Evolutionary conservation across 2,329 filamentous ascomycete genomes (phyloP).

Genomic region (Pestalotiopsis sp.): DNA sequence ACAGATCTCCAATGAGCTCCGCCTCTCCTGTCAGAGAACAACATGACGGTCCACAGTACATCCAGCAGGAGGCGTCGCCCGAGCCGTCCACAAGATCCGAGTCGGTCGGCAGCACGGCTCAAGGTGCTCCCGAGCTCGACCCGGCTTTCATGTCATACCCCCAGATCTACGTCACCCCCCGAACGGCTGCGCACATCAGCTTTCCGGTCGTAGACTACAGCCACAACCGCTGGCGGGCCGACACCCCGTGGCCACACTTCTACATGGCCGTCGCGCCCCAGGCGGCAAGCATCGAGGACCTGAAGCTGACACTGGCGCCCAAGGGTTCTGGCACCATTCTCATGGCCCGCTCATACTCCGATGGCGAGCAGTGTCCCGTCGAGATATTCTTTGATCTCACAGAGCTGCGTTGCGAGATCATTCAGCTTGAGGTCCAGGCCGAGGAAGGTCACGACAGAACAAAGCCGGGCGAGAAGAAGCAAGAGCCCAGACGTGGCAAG

Average conservation of each 20-base stretch:
- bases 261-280: conserved; percentile 10
- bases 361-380: neutral
- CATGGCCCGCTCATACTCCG: neutral
- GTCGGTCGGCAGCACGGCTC: no score
- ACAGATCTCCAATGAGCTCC: no score
- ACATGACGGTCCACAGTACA: neutral
- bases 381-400: neutral
- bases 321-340: conserved; percentile 6
- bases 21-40: no score
- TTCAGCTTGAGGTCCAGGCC: conserved; percentile 7
- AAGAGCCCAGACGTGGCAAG: neutral
- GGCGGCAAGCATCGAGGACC: neutral
- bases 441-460: neutral
- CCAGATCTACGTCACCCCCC: conserved; percentile 25
- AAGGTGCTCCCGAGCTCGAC: neutral
- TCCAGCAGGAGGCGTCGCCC: neutral
- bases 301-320: neutral
- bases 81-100: neutral
- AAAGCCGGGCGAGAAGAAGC: neutral
- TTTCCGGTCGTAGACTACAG: conserved; percentile 31
- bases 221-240: conserved; percentile 6
- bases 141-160: neutral
- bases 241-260: conserved; percentile 17
- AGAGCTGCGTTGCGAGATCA: conserved; percentile 1
- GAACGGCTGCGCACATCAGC: conserved; percentile 20